Percentiles rank a stretch among this genome's conserved stretches.
These are phyloP conservation scores for Ulmus americana DNA, from an alignment of 331 rosid species.

Conservation along the genomic window DNA sequence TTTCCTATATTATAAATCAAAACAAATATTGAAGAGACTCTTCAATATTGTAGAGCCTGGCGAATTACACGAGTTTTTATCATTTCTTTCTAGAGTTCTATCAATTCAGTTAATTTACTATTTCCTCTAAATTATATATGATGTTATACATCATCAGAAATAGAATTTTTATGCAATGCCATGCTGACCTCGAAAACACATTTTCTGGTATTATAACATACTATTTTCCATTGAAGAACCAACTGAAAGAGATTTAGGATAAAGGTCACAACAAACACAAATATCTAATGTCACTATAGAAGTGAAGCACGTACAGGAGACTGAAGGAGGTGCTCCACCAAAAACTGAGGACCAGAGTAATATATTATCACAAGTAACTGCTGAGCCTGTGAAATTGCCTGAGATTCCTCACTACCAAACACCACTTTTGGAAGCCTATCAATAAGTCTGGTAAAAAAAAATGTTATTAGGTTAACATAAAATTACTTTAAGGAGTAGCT, in stretches of 20 bases:
- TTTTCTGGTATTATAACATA: neutral
- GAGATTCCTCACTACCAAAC: conserved; percentile 71
- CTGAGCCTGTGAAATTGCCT: conserved; percentile 62
- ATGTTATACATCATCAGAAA: neutral
- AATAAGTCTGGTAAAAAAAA: conserved; percentile 51
- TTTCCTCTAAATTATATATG: neutral
- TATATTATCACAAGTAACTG: conserved; percentile 62
- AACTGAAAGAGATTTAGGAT: neutral
- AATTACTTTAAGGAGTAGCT: conserved; percentile 12
- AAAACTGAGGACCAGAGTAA: conserved; percentile 81
- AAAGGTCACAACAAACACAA: neutral
- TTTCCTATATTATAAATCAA: neutral
- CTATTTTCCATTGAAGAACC: neutral
- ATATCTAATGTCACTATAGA: conserved; percentile 12
- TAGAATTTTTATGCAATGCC: neutral
- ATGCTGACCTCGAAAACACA: neutral
- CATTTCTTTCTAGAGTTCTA: too few species aligned
- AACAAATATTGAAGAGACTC: too few species aligned
- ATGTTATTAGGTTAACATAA: conserved; percentile 3
- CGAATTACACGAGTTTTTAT: too few species aligned
- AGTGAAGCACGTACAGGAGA: conserved; percentile 64
- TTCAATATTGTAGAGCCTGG: too few species aligned
- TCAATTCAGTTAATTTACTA: too few species aligned
- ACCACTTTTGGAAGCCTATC: conserved; percentile 87
- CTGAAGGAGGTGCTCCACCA: conserved; percentile 67